Conservation (phyloP, 2,329 filamentous ascomycete genomes). For the Colletotrichum liriopes region DNA sequence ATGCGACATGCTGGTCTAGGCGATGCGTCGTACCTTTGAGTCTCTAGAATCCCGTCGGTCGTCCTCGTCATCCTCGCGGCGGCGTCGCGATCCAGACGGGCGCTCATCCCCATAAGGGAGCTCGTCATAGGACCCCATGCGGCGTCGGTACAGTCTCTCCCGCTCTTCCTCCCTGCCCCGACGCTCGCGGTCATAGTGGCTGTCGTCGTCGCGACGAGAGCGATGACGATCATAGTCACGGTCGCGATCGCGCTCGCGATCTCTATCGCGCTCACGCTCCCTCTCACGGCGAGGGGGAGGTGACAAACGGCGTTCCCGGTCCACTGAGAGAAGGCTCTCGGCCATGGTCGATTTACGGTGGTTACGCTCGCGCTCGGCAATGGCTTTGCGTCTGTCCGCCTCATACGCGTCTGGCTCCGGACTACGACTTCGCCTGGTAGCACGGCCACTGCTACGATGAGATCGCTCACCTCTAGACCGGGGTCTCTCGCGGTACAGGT, state of each 20-base stretch:
- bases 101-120: slow-evolving; percentile 90
- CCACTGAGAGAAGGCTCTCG: slow-evolving; percentile 68
- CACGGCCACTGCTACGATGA: slow-evolving; percentile 71
- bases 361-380: slow-evolving; percentile 93
- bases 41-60: slow-evolving; percentile 78
- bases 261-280: slow-evolving; percentile 50
- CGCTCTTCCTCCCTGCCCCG: slow-evolving; percentile 91
- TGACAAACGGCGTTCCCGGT: slow-evolving; percentile 62
- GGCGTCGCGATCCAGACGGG: slow-evolving; percentile 77
- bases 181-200: slow-evolving; percentile 87
- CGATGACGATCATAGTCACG: slow-evolving; percentile 67
- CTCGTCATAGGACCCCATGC: slow-evolving; percentile 85
- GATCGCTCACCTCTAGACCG: slow-evolving; percentile 73
- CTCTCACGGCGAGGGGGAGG: slow-evolving; percentile 56
- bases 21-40: slow-evolving; percentile 70
- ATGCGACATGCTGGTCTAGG: background rate
- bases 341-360: slow-evolving; percentile 86
- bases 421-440: slow-evolving; percentile 81
- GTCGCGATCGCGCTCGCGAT: slow-evolving; percentile 55
- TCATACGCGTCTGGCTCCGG: slow-evolving; percentile 97
- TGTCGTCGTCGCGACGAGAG: slow-evolving; percentile 73
- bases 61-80: slow-evolving; percentile 84
- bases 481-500: slow-evolving; percentile 73
- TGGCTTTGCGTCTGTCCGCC: slow-evolving; percentile 92
- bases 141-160: slow-evolving; percentile 89